Evolutionary conservation across 805 yeast species (phyloP).

Genomic region (Hemisphaericaspora nanyangensis): DNA sequence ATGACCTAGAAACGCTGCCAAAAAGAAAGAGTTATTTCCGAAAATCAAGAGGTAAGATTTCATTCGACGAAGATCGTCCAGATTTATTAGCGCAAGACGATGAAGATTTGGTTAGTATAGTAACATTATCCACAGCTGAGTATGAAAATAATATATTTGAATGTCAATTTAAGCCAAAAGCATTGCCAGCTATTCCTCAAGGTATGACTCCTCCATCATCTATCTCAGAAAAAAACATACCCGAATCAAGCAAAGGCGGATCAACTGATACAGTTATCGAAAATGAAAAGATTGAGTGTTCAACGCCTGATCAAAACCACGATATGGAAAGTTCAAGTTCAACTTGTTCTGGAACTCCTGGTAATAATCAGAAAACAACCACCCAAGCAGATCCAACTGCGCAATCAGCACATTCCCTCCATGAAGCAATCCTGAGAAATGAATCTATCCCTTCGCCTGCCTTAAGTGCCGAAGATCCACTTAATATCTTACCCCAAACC

Average conservation of each 20-base stretch:
- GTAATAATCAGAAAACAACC: not conserved
- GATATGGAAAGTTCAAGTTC: not conserved
- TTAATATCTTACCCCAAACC: conserved; percentile 5
- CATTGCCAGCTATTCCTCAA: conserved; percentile 17
- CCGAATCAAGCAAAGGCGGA: not conserved
- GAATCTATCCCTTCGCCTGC: not conserved
- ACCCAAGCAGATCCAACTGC: not conserved
- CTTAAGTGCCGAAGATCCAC: not conserved
- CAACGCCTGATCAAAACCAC: not conserved
- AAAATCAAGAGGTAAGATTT: not conserved
- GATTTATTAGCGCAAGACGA: conserved; percentile 1
- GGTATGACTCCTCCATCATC: not conserved
- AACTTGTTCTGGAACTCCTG: not conserved
- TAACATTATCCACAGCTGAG: conserved; percentile 35
- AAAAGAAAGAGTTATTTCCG: not conserved
- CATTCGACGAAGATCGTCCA: not conserved
- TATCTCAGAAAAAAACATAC: not conserved
- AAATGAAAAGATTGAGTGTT: not conserved
- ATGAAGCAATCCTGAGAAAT: no score
- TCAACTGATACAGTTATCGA: conserved; percentile 2
- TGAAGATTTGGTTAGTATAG: conserved; percentile 24
- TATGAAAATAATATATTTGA: conserved; percentile 35
- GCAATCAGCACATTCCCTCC: no score
- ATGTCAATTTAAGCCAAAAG: conserved; percentile 31
- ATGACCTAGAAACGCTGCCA: not conserved